Conservation (phyloP, 169 alveolate genomes). For the Plasmodium berghei region DNA sequence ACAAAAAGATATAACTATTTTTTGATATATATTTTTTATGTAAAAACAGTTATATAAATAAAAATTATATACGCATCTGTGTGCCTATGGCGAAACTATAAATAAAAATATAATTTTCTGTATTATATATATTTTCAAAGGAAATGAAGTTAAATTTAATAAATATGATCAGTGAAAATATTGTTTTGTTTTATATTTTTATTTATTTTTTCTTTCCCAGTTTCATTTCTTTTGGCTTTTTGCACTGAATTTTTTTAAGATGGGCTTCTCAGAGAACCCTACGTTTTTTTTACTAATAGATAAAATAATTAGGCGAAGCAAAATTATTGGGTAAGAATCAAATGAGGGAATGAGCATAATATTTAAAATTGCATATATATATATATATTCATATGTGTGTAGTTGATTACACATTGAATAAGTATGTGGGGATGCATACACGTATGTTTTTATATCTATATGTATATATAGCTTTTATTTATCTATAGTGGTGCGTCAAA, state of each 20-base stretch:
- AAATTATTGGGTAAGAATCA: constrained; percentile 59
- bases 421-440: too few species aligned
- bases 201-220: background rate
- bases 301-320: constrained; percentile 24
- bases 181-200: background rate
- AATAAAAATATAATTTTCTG: too few species aligned
- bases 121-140: too few species aligned
- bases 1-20: too few species aligned
- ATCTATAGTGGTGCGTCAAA: background rate
- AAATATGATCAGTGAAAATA: too few species aligned
- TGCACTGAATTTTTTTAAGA: constrained; percentile 2
- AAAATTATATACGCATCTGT: too few species aligned
- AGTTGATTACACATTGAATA: too few species aligned
- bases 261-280: constrained; percentile 76
- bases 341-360: background rate
- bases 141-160: too few species aligned
- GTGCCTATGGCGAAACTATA: too few species aligned
- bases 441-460: background rate
- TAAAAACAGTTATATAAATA: too few species aligned
- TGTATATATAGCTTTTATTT: background rate
- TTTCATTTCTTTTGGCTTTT: constrained; percentile 8
- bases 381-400: background rate
- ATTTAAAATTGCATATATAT: background rate
- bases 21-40: too few species aligned
- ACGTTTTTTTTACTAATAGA: constrained; percentile 25